These are phyloP conservation scores for Neocatenulostroma microsporum DNA, from an alignment of 2,329 filamentous ascomycete species.

Conservation along the genomic window DNA sequence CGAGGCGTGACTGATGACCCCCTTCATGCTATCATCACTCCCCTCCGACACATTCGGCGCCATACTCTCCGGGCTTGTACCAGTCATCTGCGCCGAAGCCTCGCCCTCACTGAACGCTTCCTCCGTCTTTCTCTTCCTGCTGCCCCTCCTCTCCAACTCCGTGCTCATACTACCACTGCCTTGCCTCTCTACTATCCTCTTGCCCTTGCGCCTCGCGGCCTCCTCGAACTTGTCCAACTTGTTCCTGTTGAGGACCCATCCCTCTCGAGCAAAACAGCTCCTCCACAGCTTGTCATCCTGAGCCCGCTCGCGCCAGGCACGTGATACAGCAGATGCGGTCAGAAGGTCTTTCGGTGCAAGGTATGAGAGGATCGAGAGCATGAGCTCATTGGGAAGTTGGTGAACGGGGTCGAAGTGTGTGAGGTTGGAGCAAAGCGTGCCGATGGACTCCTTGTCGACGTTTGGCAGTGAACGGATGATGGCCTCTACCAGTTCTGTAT, in stretches of 20 bases:
- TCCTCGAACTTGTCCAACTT: constrained; percentile 20
- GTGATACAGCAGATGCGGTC: constrained; percentile 68
- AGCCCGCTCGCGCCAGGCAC: constrained; percentile 72
- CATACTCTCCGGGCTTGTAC: no score
- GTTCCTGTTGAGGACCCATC: constrained; percentile 51
- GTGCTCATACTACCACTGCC: constrained; percentile 28
- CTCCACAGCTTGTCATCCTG: constrained; percentile 84
- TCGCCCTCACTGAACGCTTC: constrained; percentile 28
- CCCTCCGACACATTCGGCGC: not conserved
- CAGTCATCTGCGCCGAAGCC: no score
- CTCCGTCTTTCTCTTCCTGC: constrained; percentile 24
- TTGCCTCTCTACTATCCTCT: constrained; percentile 36
- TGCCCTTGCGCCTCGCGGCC: constrained; percentile 12
- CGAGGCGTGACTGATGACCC: no score
- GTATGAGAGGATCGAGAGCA: constrained; percentile 78
- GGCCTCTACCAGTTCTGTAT: constrained; percentile 6
- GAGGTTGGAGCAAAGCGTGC: constrained; percentile 39
- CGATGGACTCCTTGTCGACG: constrained; percentile 12
- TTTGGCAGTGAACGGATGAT: constrained; percentile 14
- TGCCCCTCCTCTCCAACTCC: constrained; percentile 15
- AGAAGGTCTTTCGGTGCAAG: constrained; percentile 75
- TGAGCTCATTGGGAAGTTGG: constrained; percentile 82
- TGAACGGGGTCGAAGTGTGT: constrained; percentile 89
- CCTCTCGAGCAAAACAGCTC: constrained; percentile 71
- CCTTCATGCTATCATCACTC: constrained; percentile 3